These are phyloP conservation scores for Colletotrichum melonis DNA, from an alignment of 2,329 filamentous ascomycete genomes.

Conservation along the genomic window DNA sequence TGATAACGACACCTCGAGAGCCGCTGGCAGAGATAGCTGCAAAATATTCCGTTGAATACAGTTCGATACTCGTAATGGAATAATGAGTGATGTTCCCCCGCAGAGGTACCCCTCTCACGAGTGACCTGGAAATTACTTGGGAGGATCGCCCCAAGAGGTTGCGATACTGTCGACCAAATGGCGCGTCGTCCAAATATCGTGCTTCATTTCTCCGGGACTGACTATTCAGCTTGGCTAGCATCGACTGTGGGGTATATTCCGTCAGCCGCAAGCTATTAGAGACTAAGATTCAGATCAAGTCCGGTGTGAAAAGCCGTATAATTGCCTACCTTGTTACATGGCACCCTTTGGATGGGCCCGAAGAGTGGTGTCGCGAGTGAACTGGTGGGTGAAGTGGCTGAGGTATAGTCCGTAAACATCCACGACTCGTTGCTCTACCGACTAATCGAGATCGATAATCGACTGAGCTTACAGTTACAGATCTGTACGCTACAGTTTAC, in stretches of 20 bases:
- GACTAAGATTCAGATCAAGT: not conserved
- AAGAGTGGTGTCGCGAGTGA: not conserved
- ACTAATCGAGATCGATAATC: not conserved
- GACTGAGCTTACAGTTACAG: not conserved
- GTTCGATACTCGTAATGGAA: not conserved
- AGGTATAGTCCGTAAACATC: not conserved
- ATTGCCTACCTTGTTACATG: not conserved
- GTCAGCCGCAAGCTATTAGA: not conserved
- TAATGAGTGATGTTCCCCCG: not conserved
- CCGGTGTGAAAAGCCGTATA: not conserved
- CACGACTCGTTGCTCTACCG: not conserved
- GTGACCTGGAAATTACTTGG: not conserved
- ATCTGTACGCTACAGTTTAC: not conserved
- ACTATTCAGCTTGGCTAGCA: not conserved
- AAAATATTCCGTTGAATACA: not conserved
- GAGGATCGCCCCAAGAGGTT: not conserved
- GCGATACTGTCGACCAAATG: not conserved
- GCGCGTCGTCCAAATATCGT: not conserved
- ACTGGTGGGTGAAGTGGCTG: not conserved
- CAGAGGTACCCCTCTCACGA: not conserved
- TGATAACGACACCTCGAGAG: not conserved
- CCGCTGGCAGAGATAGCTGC: not conserved
- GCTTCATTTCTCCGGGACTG: not conserved
- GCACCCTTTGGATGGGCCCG: not conserved
- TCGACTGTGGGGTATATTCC: not conserved